Evolutionary conservation across 2,329 filamentous ascomycete genomes (phyloP).

Genomic region (Colletotrichum gigasporum): DNA sequence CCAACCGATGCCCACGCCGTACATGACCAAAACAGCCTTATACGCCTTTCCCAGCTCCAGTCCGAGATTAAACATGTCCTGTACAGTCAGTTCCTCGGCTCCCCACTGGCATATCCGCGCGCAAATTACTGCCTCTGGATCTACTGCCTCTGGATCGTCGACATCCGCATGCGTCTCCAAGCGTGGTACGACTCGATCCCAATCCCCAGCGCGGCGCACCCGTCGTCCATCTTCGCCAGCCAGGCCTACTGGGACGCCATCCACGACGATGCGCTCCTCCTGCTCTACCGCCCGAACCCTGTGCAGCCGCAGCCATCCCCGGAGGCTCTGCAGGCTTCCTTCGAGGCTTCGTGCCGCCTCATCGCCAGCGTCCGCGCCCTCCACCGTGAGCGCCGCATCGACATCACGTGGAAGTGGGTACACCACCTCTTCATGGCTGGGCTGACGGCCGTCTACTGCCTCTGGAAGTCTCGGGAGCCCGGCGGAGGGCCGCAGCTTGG

Average conservation of each 20-base stretch:
- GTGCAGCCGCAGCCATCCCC: constrained; percentile 33
- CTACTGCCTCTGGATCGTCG: constrained; percentile 39
- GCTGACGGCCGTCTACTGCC: constrained; percentile 39
- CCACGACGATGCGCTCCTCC: constrained; percentile 41
- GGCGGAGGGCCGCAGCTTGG: constrained; percentile 35
- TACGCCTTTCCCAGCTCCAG: constrained; percentile 40
- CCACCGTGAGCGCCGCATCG: constrained; percentile 41
- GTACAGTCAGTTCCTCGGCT: constrained; percentile 37
- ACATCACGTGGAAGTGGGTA: constrained; percentile 42
- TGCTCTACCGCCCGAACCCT: constrained; percentile 42
- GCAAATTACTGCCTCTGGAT: constrained; percentile 39
- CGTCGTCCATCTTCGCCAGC: constrained; percentile 39
- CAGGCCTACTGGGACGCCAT: constrained; percentile 42
- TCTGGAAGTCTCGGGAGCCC: constrained; percentile 44
- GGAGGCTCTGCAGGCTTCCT: constrained; percentile 36
- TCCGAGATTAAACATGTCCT: constrained; percentile 46
- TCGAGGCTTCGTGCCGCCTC: constrained; percentile 38
- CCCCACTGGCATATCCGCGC: constrained; percentile 39
- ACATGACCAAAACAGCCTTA: constrained; percentile 41
- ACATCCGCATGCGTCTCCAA: constrained; percentile 41
- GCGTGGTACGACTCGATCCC: constrained; percentile 43
- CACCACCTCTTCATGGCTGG: constrained; percentile 45
- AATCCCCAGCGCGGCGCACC: constrained; percentile 35
- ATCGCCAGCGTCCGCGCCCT: constrained; percentile 40
- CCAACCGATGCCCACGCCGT: constrained; percentile 36